A percentile compares a stretch with the other conserved stretches of the same genome.
Evolutionary conservation across 1,284 basidiomycete species (phyloP).

Genomic region (Irpex sp.): DNA sequence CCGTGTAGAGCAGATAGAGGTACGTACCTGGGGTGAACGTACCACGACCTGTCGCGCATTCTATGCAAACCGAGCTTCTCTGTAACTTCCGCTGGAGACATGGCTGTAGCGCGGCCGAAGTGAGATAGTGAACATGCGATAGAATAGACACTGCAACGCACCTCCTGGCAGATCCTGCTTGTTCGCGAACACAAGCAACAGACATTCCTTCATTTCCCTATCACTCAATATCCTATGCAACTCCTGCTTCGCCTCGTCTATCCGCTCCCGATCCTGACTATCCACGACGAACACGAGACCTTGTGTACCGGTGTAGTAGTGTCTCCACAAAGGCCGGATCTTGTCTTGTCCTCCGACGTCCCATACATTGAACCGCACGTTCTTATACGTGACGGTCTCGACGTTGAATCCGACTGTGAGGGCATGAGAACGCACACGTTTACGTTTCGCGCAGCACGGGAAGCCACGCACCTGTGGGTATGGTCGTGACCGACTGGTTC

Average conservation of each 20-base stretch:
- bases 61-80: constrained; percentile 94
- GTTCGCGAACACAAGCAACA: constrained; percentile 97
- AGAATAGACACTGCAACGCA: constrained; percentile 34
- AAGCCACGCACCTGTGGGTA: constrained; percentile 79
- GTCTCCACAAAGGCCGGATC: constrained; percentile 97
- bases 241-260: constrained; percentile 96
- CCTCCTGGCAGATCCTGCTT: constrained; percentile 99
- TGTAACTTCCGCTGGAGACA: constrained; percentile 98
- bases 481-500: constrained; percentile 98
- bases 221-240: constrained; percentile 96
- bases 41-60: constrained; percentile 98
- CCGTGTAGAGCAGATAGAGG: not conserved
- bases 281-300: constrained; percentile 97
- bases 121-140: too few species aligned
- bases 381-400: constrained; percentile 99
- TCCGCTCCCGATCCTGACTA: constrained; percentile 88
- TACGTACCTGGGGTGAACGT: constrained; percentile 92
- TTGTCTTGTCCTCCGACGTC: constrained; percentile 99
- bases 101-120: constrained; percentile 53
- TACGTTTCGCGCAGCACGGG: not conserved
- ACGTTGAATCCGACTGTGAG: constrained; percentile 94
- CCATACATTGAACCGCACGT: constrained; percentile 99
- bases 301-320: constrained; percentile 98
- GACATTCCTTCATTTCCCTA: constrained; percentile 97
- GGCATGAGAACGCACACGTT: not conserved